Base-by-base conservation (phyloP, 2,329 filamentous ascomycete species). In the Aspergillus floridensis region DNA sequence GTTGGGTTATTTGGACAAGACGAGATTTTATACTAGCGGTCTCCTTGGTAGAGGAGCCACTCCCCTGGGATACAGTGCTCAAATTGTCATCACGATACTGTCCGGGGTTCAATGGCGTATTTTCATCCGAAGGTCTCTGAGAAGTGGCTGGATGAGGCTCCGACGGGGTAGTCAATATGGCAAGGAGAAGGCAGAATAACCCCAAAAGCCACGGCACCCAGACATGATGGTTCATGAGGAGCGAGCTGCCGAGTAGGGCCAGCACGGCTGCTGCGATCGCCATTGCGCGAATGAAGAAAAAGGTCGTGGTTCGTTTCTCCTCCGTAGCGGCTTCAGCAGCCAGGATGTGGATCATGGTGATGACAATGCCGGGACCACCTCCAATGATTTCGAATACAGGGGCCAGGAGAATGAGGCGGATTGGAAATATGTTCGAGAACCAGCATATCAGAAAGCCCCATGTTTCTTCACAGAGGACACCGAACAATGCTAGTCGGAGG, bases 121-220 rank as follows among this genome's bases (percentile, higher is more conserved):
- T 1, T n/a, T 44, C 38, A 44, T 19, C 14, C 16, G 16, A 5
- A 19, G 16, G 2, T 8, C 2, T 19, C 5, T 6, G 38, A 5
- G 38, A 10, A n/a, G 5, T 44, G 16, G 16, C 5, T 31, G n/a
- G 5, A 2, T 53, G 44, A 14, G 16, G 41, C 10, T 19, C 41
- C 14, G 10, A 14, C 10, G 52, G 52, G 24, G 21, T 29, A 11
- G 41, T 10, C 29, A 54, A 47, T 8, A 47, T 14, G 2, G 52
- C 10, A 35, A 54, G 41, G 29, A 54, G 41, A 47, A 54, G 44
- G 12, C 38, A 54, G n/a, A 47, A 19, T 16, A 54, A 54, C 21
- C 52, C 52, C 14, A 54, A 16, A 31, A 54, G 22, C 52, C 52
- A 54, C 16, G 52, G 52, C 24, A 48, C 24, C 52, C 52, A 54